These are phyloP conservation scores for Aspergillus eucalypticola DNA, from an alignment of 2,329 filamentous ascomycete species.

Conservation along the genomic window DNA sequence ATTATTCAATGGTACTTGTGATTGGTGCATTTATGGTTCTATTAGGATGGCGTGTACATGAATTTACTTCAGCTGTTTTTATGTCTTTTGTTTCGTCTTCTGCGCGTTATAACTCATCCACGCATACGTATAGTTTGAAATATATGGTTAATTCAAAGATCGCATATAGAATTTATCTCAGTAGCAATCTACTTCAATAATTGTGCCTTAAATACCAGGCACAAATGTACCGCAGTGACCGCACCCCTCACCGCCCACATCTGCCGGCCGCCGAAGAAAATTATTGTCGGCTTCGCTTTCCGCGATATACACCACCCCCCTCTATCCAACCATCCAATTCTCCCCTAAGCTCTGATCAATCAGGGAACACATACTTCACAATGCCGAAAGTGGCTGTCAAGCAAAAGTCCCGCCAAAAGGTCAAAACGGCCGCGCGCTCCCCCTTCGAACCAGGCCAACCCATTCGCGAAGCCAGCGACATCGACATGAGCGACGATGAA, in stretches of 20 bases:
- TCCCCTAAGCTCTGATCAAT: background rate
- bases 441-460: conserved; percentile 26
- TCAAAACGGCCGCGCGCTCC: conserved; percentile 23
- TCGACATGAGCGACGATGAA: conserved; percentile 29
- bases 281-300: conserved; percentile 26
- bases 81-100: background rate
- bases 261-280: conserved; percentile 36
- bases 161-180: background rate
- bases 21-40: background rate
- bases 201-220: conserved; percentile 8
- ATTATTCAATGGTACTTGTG: background rate
- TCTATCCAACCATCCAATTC: background rate
- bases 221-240: conserved; percentile 15
- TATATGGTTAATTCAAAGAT: too few species aligned
- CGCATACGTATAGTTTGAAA: background rate
- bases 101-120: background rate
- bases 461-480: conserved; percentile 23
- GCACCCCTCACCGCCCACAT: conserved; percentile 30
- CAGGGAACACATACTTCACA: background rate
- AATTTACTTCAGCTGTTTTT: background rate
- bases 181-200: background rate
- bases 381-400: conserved; percentile 34
- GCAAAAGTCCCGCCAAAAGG: conserved; percentile 31
- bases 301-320: background rate
- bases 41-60: background rate